Evolutionary conservation across 352 stramenopile genomes (phyloP).

Genomic region (Nothophytophthora sp.): DNA sequence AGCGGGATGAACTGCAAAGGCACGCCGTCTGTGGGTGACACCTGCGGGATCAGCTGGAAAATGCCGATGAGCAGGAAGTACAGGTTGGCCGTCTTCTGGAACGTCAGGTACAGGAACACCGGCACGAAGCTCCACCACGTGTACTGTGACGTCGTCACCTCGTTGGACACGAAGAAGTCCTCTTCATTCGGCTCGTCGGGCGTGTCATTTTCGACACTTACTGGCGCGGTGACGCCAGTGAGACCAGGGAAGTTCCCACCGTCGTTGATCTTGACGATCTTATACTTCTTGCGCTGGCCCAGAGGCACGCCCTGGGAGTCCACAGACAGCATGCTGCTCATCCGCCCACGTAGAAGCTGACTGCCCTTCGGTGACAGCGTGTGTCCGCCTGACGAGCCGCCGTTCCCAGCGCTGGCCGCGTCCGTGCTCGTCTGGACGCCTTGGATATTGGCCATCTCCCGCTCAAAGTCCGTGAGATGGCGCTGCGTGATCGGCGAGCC

Average conservation of each 20-base stretch:
- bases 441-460: conserved; percentile 40
- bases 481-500: conserved; percentile 21
- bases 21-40: conserved; percentile 80
- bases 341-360: conserved; percentile 30
- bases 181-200: conserved; percentile 25
- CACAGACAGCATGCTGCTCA: conserved; percentile 62
- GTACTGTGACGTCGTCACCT: conserved; percentile 87
- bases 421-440: conserved; percentile 8
- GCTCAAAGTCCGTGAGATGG: conserved; percentile 54
- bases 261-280: conserved; percentile 76
- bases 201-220: no score
- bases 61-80: conserved; percentile 91
- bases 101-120: conserved; percentile 86
- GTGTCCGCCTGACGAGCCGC: conserved; percentile 4
- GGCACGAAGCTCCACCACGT: conserved; percentile 90
- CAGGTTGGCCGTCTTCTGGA: conserved; percentile 88
- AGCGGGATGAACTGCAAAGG: conserved; percentile 85
- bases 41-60: conserved; percentile 84
- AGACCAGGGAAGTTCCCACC: no score
- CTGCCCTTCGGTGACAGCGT: conserved; percentile 35
- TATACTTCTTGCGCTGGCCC: conserved; percentile 49
- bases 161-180: conserved; percentile 67
- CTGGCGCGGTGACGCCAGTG: not conserved
- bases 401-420: conserved; percentile 12
- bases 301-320: conserved; percentile 37